Evolutionary conservation across 495 filamentous ascomycete species (phyloP).

Genomic region (Trichocladium antarcticum): DNA sequence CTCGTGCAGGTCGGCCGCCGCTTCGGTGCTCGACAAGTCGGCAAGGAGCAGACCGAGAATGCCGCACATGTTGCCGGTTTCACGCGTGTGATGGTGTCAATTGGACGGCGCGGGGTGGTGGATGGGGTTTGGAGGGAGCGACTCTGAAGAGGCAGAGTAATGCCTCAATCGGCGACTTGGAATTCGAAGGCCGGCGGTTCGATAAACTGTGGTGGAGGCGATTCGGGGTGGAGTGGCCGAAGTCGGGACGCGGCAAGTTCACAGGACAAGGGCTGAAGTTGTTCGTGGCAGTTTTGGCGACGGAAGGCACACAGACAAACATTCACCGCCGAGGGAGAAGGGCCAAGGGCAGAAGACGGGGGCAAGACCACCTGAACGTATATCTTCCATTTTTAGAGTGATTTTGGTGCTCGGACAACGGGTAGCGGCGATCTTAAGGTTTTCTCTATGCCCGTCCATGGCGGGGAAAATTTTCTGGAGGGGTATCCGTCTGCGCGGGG

Average conservation of each 20-base stretch:
- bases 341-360: slow-evolving; percentile 4
- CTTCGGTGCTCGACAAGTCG: slow-evolving; percentile 25
- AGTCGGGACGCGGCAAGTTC: background rate
- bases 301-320: background rate
- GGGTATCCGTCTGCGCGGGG: background rate
- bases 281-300: background rate
- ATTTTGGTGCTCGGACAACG: background rate
- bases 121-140: background rate
- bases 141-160: background rate
- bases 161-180: background rate
- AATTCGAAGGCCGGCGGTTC: background rate
- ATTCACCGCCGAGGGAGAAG: slow-evolving; percentile 5
- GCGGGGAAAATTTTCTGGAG: slow-evolving; percentile 13
- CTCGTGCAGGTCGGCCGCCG: slow-evolving; percentile 67
- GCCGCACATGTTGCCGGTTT: slow-evolving; percentile 58
- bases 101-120: background rate
- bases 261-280: background rate
- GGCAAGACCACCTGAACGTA: background rate
- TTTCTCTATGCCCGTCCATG: background rate
- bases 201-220: background rate
- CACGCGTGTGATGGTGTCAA: too few species aligned
- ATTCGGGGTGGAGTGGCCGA: slow-evolving; percentile 1
- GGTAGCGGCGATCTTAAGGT: background rate
- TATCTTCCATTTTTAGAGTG: slow-evolving; percentile 8
- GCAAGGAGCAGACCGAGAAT: slow-evolving; percentile 75